Evolutionary conservation across 164 flowering plant species (phyloP).

Genomic region (Liquidambar formosana): DNA sequence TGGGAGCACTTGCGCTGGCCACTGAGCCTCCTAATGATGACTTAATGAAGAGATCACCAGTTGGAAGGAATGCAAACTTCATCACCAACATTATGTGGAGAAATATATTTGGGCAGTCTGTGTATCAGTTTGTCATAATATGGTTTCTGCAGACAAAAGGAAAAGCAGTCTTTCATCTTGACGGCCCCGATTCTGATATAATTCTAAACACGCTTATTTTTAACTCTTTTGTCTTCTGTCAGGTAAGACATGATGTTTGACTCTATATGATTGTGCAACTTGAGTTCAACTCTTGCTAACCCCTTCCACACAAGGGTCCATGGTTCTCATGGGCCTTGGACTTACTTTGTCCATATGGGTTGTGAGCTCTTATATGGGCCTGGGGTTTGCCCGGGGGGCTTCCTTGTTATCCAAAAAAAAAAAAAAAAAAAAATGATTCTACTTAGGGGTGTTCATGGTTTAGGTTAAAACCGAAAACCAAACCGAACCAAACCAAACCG

Average conservation of each 20-base stretch:
- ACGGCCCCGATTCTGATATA: constrained; percentile 65
- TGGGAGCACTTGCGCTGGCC: constrained; percentile 95
- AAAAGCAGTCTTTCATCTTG: constrained; percentile 58
- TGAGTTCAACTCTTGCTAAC: no score
- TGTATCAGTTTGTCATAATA: constrained; percentile 77
- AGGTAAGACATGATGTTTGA: constrained; percentile 42
- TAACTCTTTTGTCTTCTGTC: constrained; percentile 91
- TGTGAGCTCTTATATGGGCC: no score
- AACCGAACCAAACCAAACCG: no score
- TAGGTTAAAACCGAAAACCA: no score
- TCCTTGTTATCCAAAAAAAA: no score
- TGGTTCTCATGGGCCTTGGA: no score
- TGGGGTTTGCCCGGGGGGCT: no score
- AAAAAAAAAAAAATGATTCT: no score
- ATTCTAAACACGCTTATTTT: constrained; percentile 80
- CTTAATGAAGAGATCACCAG: constrained; percentile 79
- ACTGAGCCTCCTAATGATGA: constrained; percentile 91
- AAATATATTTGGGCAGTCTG: constrained; percentile 82
- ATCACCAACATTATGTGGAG: constrained; percentile 97
- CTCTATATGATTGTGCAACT: no score
- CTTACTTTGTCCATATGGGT: no score
- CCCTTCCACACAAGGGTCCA: no score
- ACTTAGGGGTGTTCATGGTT: no score
- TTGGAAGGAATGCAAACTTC: constrained; percentile 90
- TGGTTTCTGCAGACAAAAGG: constrained; percentile 87